A percentile compares a stretch with the other conserved stretches of the same genome.
Evolutionary conservation across 2,329 filamentous ascomycete genomes (phyloP).

Genomic region (Ascochyta koolunga): DNA sequence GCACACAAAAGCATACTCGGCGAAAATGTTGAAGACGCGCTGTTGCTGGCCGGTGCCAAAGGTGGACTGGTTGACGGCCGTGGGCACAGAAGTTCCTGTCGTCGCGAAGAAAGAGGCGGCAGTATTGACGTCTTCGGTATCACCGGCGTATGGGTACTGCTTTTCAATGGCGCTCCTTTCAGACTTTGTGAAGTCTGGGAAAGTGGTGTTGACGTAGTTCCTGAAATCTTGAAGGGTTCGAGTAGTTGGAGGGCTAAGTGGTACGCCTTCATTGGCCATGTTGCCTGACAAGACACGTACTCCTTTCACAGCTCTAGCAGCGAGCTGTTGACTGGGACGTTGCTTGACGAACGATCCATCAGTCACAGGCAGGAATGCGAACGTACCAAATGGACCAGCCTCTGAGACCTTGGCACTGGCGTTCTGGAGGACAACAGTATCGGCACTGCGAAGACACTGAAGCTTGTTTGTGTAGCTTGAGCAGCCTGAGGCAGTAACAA

Average conservation of each 20-base stretch:
- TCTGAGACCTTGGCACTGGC: constrained; percentile 40
- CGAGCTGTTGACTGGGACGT: constrained; percentile 38
- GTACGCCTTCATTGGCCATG: constrained; percentile 51
- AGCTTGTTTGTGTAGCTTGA: constrained; percentile 30
- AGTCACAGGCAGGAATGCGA: constrained; percentile 50
- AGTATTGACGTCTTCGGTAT: constrained; percentile 28
- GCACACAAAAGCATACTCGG: constrained; percentile 54
- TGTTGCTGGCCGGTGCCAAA: constrained; percentile 43
- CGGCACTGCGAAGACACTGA: constrained; percentile 33
- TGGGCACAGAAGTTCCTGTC: constrained; percentile 25
- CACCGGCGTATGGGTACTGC: constrained; percentile 38
- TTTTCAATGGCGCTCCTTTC: constrained; percentile 35
- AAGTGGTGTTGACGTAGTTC: constrained; percentile 36
- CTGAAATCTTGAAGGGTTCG: constrained; percentile 39
- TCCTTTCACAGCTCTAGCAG: constrained; percentile 32
- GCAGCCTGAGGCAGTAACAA: constrained; percentile 39
- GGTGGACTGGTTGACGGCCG: constrained; percentile 38
- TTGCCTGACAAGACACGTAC: constrained; percentile 40
- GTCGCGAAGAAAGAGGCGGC: constrained; percentile 35
- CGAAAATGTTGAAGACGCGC: constrained; percentile 52
- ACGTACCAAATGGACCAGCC: constrained; percentile 48
- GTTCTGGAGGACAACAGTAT: constrained; percentile 34
- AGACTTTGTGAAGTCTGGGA: constrained; percentile 44
- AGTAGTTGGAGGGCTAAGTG: constrained; percentile 40
- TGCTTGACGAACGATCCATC: constrained; percentile 49